Evolutionary conservation across 768 basidiomycete species (phyloP).

Genomic region (Russula sp.): DNA sequence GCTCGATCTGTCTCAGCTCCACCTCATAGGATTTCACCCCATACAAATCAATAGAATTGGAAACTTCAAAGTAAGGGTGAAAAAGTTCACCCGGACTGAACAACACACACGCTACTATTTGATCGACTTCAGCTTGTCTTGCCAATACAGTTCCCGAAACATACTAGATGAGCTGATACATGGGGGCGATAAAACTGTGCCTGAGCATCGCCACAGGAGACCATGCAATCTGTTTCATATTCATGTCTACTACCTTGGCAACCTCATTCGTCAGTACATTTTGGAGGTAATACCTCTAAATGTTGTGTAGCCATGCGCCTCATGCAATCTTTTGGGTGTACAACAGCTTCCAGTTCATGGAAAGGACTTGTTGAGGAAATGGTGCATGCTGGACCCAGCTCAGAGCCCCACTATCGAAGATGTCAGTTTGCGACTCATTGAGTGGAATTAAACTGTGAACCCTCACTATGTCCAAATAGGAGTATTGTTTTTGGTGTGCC

Average conservation of each 20-base stretch:
- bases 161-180: slow-evolving; percentile 26
- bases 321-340: slow-evolving; percentile 20
- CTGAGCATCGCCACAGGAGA: slow-evolving; percentile 25
- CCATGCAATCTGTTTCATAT: slow-evolving; percentile 29
- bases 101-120: slow-evolving; percentile 29
- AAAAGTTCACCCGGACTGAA: slow-evolving; percentile 27
- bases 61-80: slow-evolving; percentile 23
- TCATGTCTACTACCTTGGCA: slow-evolving; percentile 32
- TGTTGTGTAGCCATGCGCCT: background rate
- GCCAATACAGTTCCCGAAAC: slow-evolving; percentile 26
- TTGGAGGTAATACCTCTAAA: slow-evolving; percentile 17
- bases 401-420: slow-evolving; percentile 29
- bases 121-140: slow-evolving; percentile 34
- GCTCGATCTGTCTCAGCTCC: slow-evolving; percentile 26
- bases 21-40: slow-evolving; percentile 27
- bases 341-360: slow-evolving; percentile 29
- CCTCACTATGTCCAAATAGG: slow-evolving; percentile 21
- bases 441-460: slow-evolving; percentile 28
- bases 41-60: slow-evolving; percentile 8
- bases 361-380: slow-evolving; percentile 28
- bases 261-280: slow-evolving; percentile 27
- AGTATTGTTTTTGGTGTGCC: background rate
- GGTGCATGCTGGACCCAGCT: slow-evolving; percentile 28
- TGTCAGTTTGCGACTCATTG: slow-evolving; percentile 22
- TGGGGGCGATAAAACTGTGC: slow-evolving; percentile 37